A percentile compares a stretch with the other conserved stretches of the same genome.
phyloP scores from a whole-genome alignment of 768 basidiomycete species.

The Sistotremastrum suecicum region DNA sequence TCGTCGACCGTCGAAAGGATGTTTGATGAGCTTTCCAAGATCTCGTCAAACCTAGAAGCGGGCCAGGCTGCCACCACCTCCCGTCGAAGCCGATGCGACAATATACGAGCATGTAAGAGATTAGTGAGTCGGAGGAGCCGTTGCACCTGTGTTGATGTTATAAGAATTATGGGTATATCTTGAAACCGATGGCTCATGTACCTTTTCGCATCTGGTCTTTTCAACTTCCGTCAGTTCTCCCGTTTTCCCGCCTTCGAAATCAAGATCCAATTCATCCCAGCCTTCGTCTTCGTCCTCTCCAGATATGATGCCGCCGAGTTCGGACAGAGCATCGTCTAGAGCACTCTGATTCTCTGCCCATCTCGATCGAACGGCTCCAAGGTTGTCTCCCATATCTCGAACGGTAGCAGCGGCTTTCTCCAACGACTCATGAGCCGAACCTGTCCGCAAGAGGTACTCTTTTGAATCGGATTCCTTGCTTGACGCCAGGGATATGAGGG shows the following conservation, averaged over 20 bases:
- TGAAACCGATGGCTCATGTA: neutral
- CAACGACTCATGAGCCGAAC: constrained; percentile 37
- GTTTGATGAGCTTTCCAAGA: constrained; percentile 34
- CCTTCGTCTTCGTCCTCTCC: constrained; percentile 31
- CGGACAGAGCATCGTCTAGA: constrained; percentile 45
- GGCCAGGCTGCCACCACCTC: constrained; percentile 12
- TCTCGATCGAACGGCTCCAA: constrained; percentile 37
- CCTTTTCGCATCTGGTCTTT: constrained; percentile 3
- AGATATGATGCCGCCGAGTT: constrained; percentile 41
- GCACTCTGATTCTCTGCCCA: constrained; percentile 40
- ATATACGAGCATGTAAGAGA: constrained; percentile 48
- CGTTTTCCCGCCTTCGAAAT: constrained; percentile 28
- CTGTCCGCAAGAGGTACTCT: constrained; percentile 43
- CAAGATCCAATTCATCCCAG: constrained; percentile 51
- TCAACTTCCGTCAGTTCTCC: constrained; percentile 34
- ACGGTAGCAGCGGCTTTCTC: constrained; percentile 7
- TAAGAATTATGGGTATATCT: neutral
- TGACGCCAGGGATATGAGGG: constrained; percentile 23
- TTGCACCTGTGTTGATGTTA: constrained; percentile 30
- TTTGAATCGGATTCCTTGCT: constrained; percentile 19
- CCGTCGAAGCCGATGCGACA: constrained; percentile 30
- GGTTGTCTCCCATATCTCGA: constrained; percentile 43
- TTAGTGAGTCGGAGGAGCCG: constrained; percentile 43
- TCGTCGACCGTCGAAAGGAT: constrained; percentile 50
- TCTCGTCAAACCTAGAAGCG: constrained; percentile 28